Conservation (phyloP, 371 early-diverging fungal species). For the Lichtheimia ramosa region DNA sequence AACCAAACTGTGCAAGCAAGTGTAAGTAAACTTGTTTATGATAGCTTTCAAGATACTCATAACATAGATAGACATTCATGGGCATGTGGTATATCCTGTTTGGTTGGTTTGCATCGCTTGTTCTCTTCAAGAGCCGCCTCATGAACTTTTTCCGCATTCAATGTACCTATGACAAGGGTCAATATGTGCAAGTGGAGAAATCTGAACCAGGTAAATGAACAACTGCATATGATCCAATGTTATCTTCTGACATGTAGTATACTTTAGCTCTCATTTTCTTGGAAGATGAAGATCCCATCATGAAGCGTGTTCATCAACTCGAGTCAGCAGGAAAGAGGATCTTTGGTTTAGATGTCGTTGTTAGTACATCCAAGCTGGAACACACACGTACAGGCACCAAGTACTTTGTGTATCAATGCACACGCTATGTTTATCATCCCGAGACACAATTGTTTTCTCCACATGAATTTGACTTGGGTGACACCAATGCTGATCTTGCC, state of each 20-base stretch:
- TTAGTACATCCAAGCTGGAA: slow-evolving; percentile 40
- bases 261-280: slow-evolving; percentile 50
- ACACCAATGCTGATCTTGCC: slow-evolving; percentile 50
- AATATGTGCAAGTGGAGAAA: slow-evolving; percentile 68
- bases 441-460: slow-evolving; percentile 54
- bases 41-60: slow-evolving; percentile 10
- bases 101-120: slow-evolving; percentile 62
- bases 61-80: slow-evolving; percentile 27
- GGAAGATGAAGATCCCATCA: slow-evolving; percentile 35
- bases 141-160: slow-evolving; percentile 70
- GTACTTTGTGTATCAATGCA: slow-evolving; percentile 77
- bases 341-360: slow-evolving; percentile 39
- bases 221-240: too few species aligned
- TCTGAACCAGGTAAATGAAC: slow-evolving; percentile 40
- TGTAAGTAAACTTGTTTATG: slow-evolving; percentile 17
- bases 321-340: slow-evolving; percentile 23
- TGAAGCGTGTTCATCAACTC: slow-evolving; percentile 20
- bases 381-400: slow-evolving; percentile 54
- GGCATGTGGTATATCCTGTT: slow-evolving; percentile 68
- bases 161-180: slow-evolving; percentile 47
- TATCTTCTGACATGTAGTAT: not conserved
- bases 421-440: slow-evolving; percentile 68
- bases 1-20: slow-evolving; percentile 33
- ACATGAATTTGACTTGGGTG: slow-evolving; percentile 57
- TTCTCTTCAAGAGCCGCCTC: slow-evolving; percentile 42